These are phyloP conservation scores for Acanthamoeba triangularis DNA, from an alignment of 208 protist species.

Conservation along the genomic window DNA sequence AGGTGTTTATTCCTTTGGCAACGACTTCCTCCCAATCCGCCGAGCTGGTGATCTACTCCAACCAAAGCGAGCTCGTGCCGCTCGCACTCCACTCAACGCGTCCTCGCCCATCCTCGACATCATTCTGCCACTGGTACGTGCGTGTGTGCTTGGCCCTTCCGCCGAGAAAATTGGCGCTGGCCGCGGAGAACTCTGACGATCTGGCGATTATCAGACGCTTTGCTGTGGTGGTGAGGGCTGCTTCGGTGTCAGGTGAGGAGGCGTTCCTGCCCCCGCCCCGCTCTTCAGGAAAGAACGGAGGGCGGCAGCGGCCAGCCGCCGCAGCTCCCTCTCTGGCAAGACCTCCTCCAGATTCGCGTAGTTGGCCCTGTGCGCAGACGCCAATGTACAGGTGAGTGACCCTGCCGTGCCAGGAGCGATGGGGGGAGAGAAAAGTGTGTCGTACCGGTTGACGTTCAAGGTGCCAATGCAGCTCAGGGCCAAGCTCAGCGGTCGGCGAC, in stretches of 20 bases:
- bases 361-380: background rate
- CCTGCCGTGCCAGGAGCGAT: too few relatives aligned
- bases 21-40: too few relatives aligned
- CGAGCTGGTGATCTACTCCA: background rate
- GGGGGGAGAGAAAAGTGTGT: too few relatives aligned
- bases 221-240: background rate
- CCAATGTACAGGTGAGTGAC: too few relatives aligned
- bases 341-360: background rate
- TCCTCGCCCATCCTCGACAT: slow-evolving; percentile 31
- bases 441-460: background rate
- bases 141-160: too few relatives aligned
- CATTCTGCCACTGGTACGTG: background rate
- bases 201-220: too few relatives aligned
- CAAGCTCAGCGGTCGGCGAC: background rate
- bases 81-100: slow-evolving; percentile 4
- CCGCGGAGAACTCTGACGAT: too few relatives aligned
- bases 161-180: too few relatives aligned
- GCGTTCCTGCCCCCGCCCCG: background rate
- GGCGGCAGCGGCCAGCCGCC: too few relatives aligned
- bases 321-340: background rate
- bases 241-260: background rate
- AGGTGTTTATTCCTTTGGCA: too few relatives aligned
- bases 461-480: background rate
- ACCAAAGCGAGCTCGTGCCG: background rate
- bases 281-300: background rate